Evolutionary conservation across 75 land plant species (phyloP).

Genomic region (Isoetes taiwanensis): DNA sequence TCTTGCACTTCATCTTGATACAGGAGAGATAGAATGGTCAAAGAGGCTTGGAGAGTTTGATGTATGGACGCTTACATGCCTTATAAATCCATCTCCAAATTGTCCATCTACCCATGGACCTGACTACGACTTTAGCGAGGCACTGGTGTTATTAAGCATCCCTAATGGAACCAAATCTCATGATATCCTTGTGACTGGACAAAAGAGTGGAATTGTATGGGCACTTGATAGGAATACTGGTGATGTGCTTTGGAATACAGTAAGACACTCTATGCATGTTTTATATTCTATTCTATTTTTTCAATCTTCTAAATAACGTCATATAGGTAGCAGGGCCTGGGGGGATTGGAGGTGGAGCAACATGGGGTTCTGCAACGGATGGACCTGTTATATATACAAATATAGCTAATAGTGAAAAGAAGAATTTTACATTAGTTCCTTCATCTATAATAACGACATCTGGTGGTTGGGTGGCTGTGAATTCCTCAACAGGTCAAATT

Average conservation of each 20-base stretch:
- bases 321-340: slow-evolving; percentile 39
- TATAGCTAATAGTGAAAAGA: slow-evolving; percentile 17
- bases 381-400: slow-evolving; percentile 32
- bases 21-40: slow-evolving; percentile 30
- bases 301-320: no score
- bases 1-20: slow-evolving; percentile 26
- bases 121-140: slow-evolving; percentile 46
- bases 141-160: slow-evolving; percentile 34
- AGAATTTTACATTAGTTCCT: slow-evolving; percentile 14
- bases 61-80: slow-evolving; percentile 12
- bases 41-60: slow-evolving; percentile 31
- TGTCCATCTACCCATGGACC: slow-evolving; percentile 29
- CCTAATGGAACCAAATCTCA: neutral
- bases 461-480: slow-evolving; percentile 39
- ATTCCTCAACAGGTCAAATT: slow-evolving; percentile 17
- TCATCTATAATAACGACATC: slow-evolving; percentile 7
- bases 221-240: slow-evolving; percentile 35
- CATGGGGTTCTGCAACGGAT: slow-evolving; percentile 41
- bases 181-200: slow-evolving; percentile 24
- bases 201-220: slow-evolving; percentile 40
- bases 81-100: slow-evolving; percentile 3
- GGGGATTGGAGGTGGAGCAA: slow-evolving; percentile 24
- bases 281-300: neutral
- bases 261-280: slow-evolving; percentile 6
- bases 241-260: slow-evolving; percentile 29